Percentiles rank a stretch among this genome's conserved stretches.
phyloP scores from a whole-genome alignment of 2,329 filamentous ascomycete species.

The Diaporthe sp. region DNA sequence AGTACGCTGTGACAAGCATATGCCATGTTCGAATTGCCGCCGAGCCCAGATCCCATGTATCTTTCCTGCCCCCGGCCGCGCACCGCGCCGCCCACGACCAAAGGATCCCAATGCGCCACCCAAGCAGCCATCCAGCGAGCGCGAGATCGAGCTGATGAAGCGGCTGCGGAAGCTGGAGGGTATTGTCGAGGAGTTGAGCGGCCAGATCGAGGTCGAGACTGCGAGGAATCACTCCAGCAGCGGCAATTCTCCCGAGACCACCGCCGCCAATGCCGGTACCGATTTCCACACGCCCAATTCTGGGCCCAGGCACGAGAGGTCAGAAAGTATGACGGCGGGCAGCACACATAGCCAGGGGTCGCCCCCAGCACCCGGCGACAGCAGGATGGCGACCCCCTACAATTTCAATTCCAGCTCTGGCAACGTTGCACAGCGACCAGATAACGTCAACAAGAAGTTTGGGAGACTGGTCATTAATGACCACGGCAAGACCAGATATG shows the following conservation, averaged over 20 bases:
- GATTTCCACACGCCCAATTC: constrained; percentile 45
- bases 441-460: constrained; percentile 66
- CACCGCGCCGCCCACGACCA: constrained; percentile 74
- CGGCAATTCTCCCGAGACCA: constrained; percentile 56
- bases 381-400: constrained; percentile 40
- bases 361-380: constrained; percentile 38
- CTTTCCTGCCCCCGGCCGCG: constrained; percentile 81
- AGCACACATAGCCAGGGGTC: constrained; percentile 44
- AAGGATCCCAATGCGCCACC: constrained; percentile 74
- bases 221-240: constrained; percentile 53
- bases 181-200: constrained; percentile 78
- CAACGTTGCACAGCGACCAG: constrained; percentile 42
- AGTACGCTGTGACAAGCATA: constrained; percentile 83
- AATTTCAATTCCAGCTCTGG: constrained; percentile 42
- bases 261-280: constrained; percentile 31
- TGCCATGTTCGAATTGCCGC: constrained; percentile 82
- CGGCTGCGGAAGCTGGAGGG: constrained; percentile 80
- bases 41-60: constrained; percentile 79
- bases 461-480: constrained; percentile 80
- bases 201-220: constrained; percentile 71
- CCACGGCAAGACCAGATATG: constrained; percentile 76
- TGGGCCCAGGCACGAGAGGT: constrained; percentile 41
- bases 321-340: constrained; percentile 41
- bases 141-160: constrained; percentile 79
- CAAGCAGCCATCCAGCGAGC: constrained; percentile 72